Evolutionary conservation across 768 basidiomycete species (phyloP), one percentile per base, ranked within the genome.

Genomic region (Serendipita sp.): DNA sequence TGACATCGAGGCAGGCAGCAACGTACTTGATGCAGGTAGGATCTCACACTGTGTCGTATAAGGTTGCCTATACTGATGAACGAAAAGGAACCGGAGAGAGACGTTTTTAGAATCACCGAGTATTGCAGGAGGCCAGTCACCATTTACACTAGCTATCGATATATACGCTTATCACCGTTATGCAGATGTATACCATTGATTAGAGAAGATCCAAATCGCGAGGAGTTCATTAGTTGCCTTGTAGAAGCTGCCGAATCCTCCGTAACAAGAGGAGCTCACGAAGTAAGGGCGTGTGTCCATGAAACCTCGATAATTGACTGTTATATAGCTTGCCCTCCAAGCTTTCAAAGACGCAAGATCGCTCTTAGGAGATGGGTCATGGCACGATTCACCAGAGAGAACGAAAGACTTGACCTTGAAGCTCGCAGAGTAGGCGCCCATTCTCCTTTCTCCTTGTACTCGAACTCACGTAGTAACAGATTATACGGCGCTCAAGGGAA

Each of bases 181-280:
- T 34, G 3, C 48, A 85, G 84, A 61, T 86, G 86, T 72, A 72
- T 86, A 28, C 75, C 77, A 4, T 73, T 88, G 33, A 71, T 88
- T 16, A 78, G 78, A 20, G 81, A 81, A 30, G 80, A 84, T 67
- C 75, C 80, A 0, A 81, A 80, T 66, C 78, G 83, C 50, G 82
- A 82, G 60, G 82, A 82, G 65, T 68, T 86, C 24, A 69, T 85
- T 30, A 75, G 79, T 62, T 77, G 84, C 26, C 73, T 86, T 7
- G 78, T 85, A 20, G 80, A 84, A 60, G 85, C 85, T 22, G 85
- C 84, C 1, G 83, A 86, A 67, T 81, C 83, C 42, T 84, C 86
- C 3, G 81, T 83, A 76, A 77, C 80, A 5, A 78, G 85, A 60
- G 86, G 86, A 24, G 86, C 86, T 38, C 85, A 87, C 68, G 86